These are phyloP conservation scores for Calocera viscosa DNA, from an alignment of 768 basidiomycete genomes.

Conservation along the genomic window DNA sequence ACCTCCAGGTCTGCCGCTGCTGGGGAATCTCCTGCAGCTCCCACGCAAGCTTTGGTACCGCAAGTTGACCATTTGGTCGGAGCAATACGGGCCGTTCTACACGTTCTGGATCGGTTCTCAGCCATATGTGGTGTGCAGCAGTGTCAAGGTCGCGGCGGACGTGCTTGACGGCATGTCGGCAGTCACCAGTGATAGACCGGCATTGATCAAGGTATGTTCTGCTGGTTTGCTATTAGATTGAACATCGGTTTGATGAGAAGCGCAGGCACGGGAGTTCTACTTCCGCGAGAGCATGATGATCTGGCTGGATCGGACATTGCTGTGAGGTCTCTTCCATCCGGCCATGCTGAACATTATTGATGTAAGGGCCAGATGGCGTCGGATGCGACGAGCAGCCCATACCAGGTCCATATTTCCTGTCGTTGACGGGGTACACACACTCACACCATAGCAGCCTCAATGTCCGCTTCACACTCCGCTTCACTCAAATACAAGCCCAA, in stretches of 20 bases:
- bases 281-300: not conserved
- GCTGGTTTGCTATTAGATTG: too few species aligned
- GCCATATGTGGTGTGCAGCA: not conserved
- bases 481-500: not conserved
- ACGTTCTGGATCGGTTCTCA: not conserved
- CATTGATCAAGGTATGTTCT: not conserved
- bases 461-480: not conserved
- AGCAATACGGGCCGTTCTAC: not conserved
- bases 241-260: not conserved
- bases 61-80: not conserved
- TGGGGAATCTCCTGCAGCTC: not conserved
- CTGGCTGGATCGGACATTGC: not conserved
- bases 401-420: not conserved
- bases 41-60: not conserved
- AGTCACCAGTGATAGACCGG: not conserved
- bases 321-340: too few species aligned
- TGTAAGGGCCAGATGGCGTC: not conserved
- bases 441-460: not conserved
- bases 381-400: not conserved
- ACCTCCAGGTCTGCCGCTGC: not conserved
- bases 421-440: not conserved
- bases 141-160: not conserved
- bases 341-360: not conserved
- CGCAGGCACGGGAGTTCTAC: not conserved
- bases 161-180: not conserved